Percentiles rank a stretch among this genome's conserved stretches.
Conservation (phyloP, 352 stramenopile genomes). For the Aphanomyces stellatus region DNA sequence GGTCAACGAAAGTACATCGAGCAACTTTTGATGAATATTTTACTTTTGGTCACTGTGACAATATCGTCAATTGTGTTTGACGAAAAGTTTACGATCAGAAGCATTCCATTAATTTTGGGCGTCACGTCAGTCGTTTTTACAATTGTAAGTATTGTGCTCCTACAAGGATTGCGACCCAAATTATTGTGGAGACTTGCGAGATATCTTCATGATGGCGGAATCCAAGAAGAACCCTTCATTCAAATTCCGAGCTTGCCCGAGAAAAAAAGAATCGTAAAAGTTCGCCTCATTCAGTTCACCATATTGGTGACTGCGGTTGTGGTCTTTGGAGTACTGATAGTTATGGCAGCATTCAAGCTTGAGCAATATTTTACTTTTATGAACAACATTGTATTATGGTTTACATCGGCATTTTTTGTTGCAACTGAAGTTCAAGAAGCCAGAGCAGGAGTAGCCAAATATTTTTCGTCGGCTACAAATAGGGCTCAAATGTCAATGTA, state of each 20-base stretch:
- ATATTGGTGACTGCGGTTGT: neutral
- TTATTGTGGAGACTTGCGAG: neutral
- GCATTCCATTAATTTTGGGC: too few relatives aligned
- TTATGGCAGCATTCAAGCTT: neutral
- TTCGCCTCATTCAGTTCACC: neutral
- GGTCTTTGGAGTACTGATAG: neutral
- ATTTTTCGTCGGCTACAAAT: constrained; percentile 4
- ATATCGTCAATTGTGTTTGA: constrained; percentile 8
- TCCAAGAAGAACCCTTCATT: neutral
- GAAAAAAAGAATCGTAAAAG: neutral
- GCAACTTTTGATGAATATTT: constrained; percentile 7
- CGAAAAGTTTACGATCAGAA: neutral
- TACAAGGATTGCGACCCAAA: neutral
- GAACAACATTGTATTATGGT: constrained; percentile 8
- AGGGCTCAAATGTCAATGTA: constrained; percentile 7
- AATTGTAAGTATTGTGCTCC: neutral
- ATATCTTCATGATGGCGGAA: neutral
- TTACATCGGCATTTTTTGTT: constrained; percentile 2
- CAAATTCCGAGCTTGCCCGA: neutral
- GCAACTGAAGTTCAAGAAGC: constrained; percentile 8
- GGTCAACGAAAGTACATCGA: constrained; percentile 2
- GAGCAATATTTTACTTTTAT: neutral
- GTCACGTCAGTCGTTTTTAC: neutral
- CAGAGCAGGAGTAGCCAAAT: neutral
- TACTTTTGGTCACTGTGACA: neutral